Base-by-base conservation (phyloP, 345 rosid species). In the Gossypium turneri region DNA sequence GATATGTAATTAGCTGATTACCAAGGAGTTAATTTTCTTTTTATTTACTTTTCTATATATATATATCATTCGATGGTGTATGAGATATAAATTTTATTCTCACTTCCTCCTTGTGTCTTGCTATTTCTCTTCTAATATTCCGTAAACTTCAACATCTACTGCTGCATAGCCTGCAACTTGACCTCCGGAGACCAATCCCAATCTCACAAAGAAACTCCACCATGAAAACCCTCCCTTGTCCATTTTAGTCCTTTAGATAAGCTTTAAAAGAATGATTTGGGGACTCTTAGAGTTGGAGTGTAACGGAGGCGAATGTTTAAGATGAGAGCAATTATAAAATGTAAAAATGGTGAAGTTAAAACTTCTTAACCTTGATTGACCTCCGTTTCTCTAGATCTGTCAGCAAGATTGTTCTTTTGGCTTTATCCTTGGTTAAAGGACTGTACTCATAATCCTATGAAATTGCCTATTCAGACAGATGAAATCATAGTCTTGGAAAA, bases 91-190 rank as follows among this genome's bases (percentile, higher is more conserved):
- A 29, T 29, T 29, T 29, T 29, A 29, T 29, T 29, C 34, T 29
- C 34, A 3, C 34, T 29, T 3, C 34, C 34, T 29, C 4, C 5
- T 29, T 29, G 34, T 29, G 34, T 3, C 34, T 29, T 29, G 34
- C 34, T 29, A 29, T 29, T 29, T 29, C 5, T 29, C 34, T 29
- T 29, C 34, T 29, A 29, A 29, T 29, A 29, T 29, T 29, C 3
- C 34, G 34, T 29, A 29, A 29, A 29, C 34, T 29, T 29, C 94
- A 29, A 92, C 88, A 73, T 86, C 93, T 44, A 97, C 96, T 7
- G 94, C 97, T 45, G 94, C 98, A 74, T 94, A 94, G 20, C 95
- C 97, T 51, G 92, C 94, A 2, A 97, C 95, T 81, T 93, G 91
- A 53, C 98, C 98, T 0, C 93, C 90, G 95, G 70, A 91, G 91